Evolutionary conservation across 768 basidiomycete species (phyloP), one percentile per base, ranked within the genome.

Genomic region (Termitomyces sp.): DNA sequence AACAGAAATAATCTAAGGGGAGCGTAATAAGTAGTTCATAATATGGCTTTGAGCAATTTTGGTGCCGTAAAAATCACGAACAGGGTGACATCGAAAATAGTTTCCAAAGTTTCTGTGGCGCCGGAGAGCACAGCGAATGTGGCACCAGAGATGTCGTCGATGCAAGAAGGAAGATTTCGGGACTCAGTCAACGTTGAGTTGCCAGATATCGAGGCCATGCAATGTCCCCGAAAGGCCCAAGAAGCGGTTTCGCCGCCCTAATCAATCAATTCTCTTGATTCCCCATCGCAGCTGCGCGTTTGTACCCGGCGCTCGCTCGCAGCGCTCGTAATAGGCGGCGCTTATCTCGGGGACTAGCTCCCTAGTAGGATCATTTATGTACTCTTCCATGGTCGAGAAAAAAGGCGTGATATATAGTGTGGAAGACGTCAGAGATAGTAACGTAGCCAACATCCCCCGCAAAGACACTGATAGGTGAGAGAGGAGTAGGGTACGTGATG

Each of bases 211-310:
- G 0, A 74, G 72, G 0, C 72, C 66, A 55, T 72, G 71, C 58
- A 72, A 66, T 46, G 78, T 77, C n/a, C 69, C 78, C 7, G 79
- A 76, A 26, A 84, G 66, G 20, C 83, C 83, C 68, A 79, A 70
- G 71, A 84, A 83, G 7, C 70, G 69, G 18, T 71, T 77, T 27
- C 68, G 69, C 9, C 76, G 79, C 63, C 74, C 70, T 53, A 87
- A 70, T 57, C 83, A 79, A 69, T 87, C 85, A 1, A 87, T 74
- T 56, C 80, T 74, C 67, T 81, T 82, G 45, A 86, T 72, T 0
- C 82, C 83, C 68, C 80, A 81, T 66, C 83, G 80, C 32, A 71
- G 64, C 20, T 64, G 69, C 22, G 72, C 68, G 1, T 58, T 67
- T 46, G 67, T 71, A 1, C 67, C 60, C 4, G 33, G 40, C 24